phyloP scores from a whole-genome alignment of 108 stramenopile species.

The Pelagomonas calceolata region DNA sequence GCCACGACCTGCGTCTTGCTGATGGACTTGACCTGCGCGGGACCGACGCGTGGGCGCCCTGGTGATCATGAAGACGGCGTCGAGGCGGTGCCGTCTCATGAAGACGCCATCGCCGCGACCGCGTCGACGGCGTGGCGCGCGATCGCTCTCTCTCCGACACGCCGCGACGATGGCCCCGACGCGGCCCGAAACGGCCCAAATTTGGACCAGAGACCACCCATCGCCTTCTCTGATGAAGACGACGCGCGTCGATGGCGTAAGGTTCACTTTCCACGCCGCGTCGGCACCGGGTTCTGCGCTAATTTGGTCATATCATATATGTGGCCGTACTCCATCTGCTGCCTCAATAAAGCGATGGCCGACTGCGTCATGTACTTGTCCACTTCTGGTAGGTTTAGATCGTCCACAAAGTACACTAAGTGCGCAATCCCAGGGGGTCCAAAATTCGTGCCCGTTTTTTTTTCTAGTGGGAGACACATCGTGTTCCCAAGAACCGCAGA shows the following conservation, averaged over 20 bases:
- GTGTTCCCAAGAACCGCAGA: conserved; percentile 31
- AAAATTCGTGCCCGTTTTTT: conserved; percentile 41
- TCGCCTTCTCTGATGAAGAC: too few relatives aligned
- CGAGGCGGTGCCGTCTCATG: too few relatives aligned
- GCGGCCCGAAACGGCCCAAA: too few relatives aligned
- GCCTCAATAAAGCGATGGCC: conserved; percentile 56
- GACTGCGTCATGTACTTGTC: conserved; percentile 61
- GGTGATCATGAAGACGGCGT: too few relatives aligned
- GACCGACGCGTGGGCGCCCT: too few relatives aligned
- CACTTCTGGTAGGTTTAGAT: conserved; percentile 59
- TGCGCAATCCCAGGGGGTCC: conserved; percentile 46
- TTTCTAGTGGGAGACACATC: conserved; percentile 38
- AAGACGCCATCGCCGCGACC: too few relatives aligned
- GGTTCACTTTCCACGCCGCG: too few relatives aligned
- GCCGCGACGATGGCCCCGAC: too few relatives aligned
- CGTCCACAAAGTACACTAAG: conserved; percentile 57
- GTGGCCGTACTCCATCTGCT: conserved; percentile 64
- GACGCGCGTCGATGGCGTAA: too few relatives aligned
- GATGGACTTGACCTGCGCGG: conserved; percentile 35
- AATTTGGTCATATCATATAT: conserved; percentile 48
- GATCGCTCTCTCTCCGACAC: too few relatives aligned
- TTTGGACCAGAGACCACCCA: too few relatives aligned
- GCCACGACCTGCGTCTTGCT: conserved; percentile 41
- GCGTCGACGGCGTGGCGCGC: too few relatives aligned
- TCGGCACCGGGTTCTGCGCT: conserved; percentile 16